Percentiles rank a stretch among this genome's conserved stretches.
phyloP scores from a whole-genome alignment of 257 asterid species.

The Nicotiana undulata region DNA sequence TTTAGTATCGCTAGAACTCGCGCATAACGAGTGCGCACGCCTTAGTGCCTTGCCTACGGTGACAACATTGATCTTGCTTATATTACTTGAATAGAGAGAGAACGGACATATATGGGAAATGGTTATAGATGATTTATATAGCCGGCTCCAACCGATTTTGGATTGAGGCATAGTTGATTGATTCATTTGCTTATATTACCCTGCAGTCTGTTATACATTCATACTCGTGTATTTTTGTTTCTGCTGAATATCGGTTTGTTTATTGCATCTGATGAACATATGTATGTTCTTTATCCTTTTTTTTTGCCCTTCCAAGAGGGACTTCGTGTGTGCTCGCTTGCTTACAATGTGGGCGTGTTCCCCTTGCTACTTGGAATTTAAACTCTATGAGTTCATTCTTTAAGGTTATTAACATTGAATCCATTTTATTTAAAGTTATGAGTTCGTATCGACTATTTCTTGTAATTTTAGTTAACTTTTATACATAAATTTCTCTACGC shows the following conservation, averaged over 20 bases:
- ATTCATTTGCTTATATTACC: not conserved
- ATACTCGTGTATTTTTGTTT: not conserved
- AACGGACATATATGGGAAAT: not conserved
- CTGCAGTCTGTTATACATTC: not conserved
- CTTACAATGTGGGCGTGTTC: not conserved
- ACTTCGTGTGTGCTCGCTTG: not conserved
- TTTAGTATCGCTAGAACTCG: too few relatives aligned
- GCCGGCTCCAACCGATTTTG: not conserved
- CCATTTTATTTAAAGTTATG: too few relatives aligned
- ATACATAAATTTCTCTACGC: too few relatives aligned
- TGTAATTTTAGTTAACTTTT: too few relatives aligned
- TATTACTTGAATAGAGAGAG: not conserved
- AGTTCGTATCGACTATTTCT: too few relatives aligned
- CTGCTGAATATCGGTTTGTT: not conserved
- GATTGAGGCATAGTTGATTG: not conserved
- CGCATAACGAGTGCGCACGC: too few relatives aligned
- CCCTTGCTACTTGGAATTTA: too few relatives aligned
- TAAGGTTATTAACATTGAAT: too few relatives aligned
- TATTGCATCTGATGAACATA: not conserved
- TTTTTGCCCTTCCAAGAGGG: not conserved
- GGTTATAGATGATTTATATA: not conserved
- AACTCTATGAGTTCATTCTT: too few relatives aligned
- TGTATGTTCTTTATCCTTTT: not conserved
- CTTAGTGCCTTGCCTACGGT: too few relatives aligned
- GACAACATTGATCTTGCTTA: not conserved